Evolutionary conservation across 208 protist species (phyloP).

Genomic region (Crithidia thermophila): DNA sequence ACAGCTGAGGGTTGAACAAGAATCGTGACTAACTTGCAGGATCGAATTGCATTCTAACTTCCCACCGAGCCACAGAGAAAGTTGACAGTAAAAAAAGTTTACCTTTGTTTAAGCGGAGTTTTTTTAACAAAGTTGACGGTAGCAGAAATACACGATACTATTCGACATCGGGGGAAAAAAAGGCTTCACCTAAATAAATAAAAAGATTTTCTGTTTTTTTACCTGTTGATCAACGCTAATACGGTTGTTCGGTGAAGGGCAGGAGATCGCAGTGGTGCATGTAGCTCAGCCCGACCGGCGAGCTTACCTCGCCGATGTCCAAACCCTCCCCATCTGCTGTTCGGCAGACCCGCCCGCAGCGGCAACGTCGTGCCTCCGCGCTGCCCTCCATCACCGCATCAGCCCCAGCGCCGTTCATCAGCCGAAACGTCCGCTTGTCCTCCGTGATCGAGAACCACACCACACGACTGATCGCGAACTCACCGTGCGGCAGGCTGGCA

Average conservation of each 20-base stretch:
- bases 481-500: constrained; percentile 16
- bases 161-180: no score
- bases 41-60: no score
- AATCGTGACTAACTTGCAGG: no score
- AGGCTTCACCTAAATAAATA: no score
- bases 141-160: no score
- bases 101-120: no score
- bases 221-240: background rate
- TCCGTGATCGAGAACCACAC: constrained; percentile 32
- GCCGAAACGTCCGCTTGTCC: constrained; percentile 6
- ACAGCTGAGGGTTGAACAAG: no score
- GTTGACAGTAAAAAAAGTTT: no score
- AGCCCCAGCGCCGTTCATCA: background rate
- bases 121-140: no score
- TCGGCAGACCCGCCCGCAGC: background rate
- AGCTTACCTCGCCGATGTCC: background rate
- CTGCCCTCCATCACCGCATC: background rate
- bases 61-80: no score
- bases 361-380: background rate
- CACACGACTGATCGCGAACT: constrained; percentile 27
- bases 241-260: constrained; percentile 8
- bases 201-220: background rate
- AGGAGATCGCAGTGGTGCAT: constrained; percentile 20
- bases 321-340: background rate
- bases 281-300: background rate